Conservation (phyloP, 441 rosid genomes). For the Aleurites moluccanus region DNA sequence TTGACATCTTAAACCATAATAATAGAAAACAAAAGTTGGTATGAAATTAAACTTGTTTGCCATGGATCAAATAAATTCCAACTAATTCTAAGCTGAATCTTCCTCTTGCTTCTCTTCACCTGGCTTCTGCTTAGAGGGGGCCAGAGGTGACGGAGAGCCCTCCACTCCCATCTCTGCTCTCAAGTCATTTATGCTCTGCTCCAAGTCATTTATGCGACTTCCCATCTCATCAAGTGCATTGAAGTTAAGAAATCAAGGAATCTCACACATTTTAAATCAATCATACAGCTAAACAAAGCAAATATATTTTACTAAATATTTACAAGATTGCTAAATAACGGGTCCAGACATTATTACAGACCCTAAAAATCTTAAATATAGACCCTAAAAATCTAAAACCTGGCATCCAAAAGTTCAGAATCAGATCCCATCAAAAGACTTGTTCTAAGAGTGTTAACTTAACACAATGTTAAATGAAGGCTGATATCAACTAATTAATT, state of each 20-base stretch:
- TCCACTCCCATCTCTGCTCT: constrained; percentile 70
- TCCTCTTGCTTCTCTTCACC: constrained; percentile 40
- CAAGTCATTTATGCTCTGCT: constrained; percentile 60
- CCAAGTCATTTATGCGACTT: constrained; percentile 63
- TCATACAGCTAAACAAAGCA: neutral
- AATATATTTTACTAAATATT: neutral
- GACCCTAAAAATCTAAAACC: neutral
- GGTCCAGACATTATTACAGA: neutral
- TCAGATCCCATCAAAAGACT: neutral
- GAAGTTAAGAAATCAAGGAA: constrained; percentile 46
- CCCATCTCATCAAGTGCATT: constrained; percentile 73
- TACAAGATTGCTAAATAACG: neutral
- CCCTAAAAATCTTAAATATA: too few relatives aligned
- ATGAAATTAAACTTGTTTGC: neutral
- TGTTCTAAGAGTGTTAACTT: neutral
- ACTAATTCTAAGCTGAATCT: constrained; percentile 38
- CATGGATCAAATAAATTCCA: constrained; percentile 6
- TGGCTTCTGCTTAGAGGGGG: constrained; percentile 42
- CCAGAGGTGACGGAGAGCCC: constrained; percentile 56
- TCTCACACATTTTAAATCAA: neutral
- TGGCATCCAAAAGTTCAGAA: neutral
- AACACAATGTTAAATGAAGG: too few relatives aligned
- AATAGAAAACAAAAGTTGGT: neutral
- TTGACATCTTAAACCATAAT: constrained; percentile 8
- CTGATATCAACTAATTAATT: neutral